phyloP scores from a whole-genome alignment of 805 yeast genomes.

The Candida piceae region DNA sequence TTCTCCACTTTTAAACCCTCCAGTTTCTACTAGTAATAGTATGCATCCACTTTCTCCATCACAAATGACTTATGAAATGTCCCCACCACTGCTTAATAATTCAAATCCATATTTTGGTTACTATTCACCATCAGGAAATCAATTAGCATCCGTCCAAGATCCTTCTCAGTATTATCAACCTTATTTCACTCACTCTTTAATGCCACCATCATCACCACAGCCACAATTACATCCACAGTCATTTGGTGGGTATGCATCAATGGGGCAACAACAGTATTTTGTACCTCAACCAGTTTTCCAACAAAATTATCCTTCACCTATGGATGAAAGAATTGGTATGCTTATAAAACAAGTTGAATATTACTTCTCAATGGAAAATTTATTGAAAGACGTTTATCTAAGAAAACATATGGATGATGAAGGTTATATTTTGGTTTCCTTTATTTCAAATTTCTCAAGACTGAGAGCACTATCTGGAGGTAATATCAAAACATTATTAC shows the following conservation, averaged over 20 bases:
- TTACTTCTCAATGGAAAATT: constrained; percentile 82
- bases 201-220: no score
- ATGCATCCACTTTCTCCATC: no score
- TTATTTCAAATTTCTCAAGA: constrained; percentile 66
- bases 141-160: no score
- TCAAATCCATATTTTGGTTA: no score
- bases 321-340: constrained; percentile 11
- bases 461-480: constrained; percentile 54
- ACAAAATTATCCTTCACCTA: not conserved
- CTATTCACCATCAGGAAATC: no score
- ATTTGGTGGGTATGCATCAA: not conserved
- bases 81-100: no score
- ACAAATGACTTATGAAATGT: no score
- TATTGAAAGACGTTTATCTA: constrained; percentile 74
- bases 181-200: no score
- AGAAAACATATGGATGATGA: constrained; percentile 69
- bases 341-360: constrained; percentile 63
- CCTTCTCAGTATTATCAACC: no score
- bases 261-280: not conserved
- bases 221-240: no score
- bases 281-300: not conserved
- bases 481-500: constrained; percentile 37
- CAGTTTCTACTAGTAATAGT: no score
- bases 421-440: constrained; percentile 60
- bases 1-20: no score